These are phyloP conservation scores for Acanthamoeba culbertsoni DNA, from an alignment of 208 protist genomes.

Conservation along the genomic window DNA sequence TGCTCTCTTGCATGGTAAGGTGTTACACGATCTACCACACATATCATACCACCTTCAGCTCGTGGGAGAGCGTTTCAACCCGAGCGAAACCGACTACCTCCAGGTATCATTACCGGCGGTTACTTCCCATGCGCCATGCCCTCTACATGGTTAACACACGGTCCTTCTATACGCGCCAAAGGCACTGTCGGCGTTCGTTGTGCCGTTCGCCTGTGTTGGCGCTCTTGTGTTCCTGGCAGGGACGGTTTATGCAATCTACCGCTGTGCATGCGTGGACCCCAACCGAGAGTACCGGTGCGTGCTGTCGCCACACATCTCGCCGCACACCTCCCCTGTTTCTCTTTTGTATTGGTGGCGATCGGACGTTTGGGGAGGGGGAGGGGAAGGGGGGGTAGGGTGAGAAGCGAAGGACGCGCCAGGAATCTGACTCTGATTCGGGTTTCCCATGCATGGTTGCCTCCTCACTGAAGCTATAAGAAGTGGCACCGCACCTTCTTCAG, in stretches of 20 bases:
- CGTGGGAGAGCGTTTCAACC: not conserved
- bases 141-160: too few species aligned
- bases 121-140: too few species aligned
- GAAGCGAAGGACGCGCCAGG: too few species aligned
- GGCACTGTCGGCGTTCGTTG: not conserved
- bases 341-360: too few species aligned
- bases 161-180: too few species aligned
- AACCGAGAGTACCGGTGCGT: not conserved
- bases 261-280: not conserved
- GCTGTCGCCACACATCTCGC: not conserved
- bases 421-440: too few species aligned
- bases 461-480: conserved; percentile 12
- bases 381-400: too few species aligned
- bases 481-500: conserved; percentile 30
- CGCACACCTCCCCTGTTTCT: not conserved
- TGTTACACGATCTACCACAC: not conserved
- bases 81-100: not conserved
- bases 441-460: too few species aligned
- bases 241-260: not conserved
- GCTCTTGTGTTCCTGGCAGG: not conserved
- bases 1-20: too few species aligned
- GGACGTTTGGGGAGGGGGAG: too few species aligned
- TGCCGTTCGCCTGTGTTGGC: not conserved
- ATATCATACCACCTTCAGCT: not conserved
- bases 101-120: too few species aligned